Evolutionary conservation across 2,329 filamentous ascomycete species (phyloP).

Genomic region (Verticillium nonalfalfae): DNA sequence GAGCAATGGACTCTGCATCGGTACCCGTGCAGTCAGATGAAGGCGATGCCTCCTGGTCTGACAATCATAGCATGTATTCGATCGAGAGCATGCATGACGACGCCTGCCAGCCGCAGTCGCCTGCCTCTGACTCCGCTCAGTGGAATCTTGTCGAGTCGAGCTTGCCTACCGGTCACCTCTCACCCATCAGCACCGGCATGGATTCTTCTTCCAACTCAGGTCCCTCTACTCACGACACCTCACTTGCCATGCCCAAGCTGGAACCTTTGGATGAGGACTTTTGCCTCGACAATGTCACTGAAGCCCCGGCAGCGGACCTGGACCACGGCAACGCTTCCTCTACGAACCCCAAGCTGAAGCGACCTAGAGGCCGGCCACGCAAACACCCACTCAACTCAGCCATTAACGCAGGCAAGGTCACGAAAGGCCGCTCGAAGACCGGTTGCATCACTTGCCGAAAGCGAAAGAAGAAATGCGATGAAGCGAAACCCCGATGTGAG

Average conservation of each 20-base stretch:
- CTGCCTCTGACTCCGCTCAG: slow-evolving; percentile 24
- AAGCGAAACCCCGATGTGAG: slow-evolving; percentile 61
- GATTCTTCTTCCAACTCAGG: slow-evolving; percentile 30
- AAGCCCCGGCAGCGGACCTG: slow-evolving; percentile 23
- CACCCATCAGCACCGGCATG: slow-evolving; percentile 45
- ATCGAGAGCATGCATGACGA: slow-evolving; percentile 28
- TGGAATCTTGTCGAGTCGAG: slow-evolving; percentile 18
- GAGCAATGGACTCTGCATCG: slow-evolving; percentile 38
- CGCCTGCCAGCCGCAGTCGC: slow-evolving; percentile 22
- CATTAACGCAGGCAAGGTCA: slow-evolving; percentile 56
- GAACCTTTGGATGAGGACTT: slow-evolving; percentile 53
- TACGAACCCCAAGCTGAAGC: slow-evolving; percentile 42
- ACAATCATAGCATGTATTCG: slow-evolving; percentile 36
- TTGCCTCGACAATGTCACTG: slow-evolving; percentile 44
- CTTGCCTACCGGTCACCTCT: slow-evolving; percentile 40
- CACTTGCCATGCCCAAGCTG: slow-evolving; percentile 43
- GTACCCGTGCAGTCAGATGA: slow-evolving; percentile 33
- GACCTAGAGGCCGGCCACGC: slow-evolving; percentile 72
- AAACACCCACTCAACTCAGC: slow-evolving; percentile 67
- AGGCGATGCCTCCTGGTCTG: slow-evolving; percentile 37
- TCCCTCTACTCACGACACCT: slow-evolving; percentile 29
- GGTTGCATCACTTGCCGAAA: slow-evolving; percentile 63
- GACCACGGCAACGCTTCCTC: slow-evolving; percentile 5
- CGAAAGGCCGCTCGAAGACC: slow-evolving; percentile 70
- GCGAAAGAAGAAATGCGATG: slow-evolving; percentile 68